These are phyloP conservation scores for Symmetrospora coprosmae DNA, from an alignment of 768 basidiomycete species.

Conservation along the genomic window DNA sequence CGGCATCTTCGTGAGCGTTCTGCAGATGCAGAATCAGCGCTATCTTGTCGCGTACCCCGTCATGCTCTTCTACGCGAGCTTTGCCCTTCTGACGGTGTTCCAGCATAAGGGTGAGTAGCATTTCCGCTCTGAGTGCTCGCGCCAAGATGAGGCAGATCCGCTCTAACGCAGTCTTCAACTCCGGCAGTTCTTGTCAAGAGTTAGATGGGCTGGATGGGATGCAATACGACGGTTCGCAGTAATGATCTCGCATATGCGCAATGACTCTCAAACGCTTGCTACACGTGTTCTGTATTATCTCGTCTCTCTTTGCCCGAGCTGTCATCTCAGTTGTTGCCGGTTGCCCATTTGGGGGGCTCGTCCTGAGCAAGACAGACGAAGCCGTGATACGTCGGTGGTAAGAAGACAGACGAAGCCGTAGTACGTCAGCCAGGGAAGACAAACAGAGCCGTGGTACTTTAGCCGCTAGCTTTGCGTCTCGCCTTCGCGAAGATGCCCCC, in stretches of 20 bases:
- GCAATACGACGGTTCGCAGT: neutral
- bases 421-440: too few relatives aligned
- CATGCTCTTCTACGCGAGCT: constrained; percentile 52
- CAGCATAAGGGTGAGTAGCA: constrained; percentile 1
- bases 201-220: too few relatives aligned
- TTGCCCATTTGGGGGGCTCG: constrained; percentile 38
- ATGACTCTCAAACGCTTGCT: neutral
- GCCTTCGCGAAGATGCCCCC: neutral
- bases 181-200: neutral
- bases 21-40: constrained; percentile 89
- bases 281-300: neutral
- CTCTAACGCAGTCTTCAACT: too few relatives aligned
- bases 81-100: constrained; percentile 23
- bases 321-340: constrained; percentile 12
- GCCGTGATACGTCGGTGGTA: too few relatives aligned
- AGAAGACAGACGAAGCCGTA: too few relatives aligned
- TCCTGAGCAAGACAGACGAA: constrained; percentile 30
- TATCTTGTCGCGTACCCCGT: constrained; percentile 93
- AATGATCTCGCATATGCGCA: neutral
- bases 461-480: too few relatives aligned
- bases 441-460: too few relatives aligned
- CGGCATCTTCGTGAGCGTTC: constrained; percentile 83
- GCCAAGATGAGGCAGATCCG: too few relatives aligned
- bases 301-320: neutral
- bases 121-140: neutral